Evolutionary conservation across 176 grass and related monocot genomes (phyloP).

Genomic region (Eremochloa ophiuroides): DNA sequence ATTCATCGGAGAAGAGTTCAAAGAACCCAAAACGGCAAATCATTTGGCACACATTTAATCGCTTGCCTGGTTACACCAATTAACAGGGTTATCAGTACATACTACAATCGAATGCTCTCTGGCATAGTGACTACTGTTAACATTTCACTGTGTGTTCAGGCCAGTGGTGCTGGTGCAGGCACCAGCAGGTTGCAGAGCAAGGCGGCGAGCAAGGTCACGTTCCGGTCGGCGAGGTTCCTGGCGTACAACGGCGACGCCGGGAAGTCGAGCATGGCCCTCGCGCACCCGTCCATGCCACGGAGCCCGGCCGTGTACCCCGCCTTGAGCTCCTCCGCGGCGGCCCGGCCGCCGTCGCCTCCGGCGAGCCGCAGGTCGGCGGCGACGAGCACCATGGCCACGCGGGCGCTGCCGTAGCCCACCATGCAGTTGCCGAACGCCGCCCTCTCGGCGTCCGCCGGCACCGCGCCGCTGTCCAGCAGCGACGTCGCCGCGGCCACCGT

Average conservation of each 20-base stretch:
- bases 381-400: constrained; percentile 5
- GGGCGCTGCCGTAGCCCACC: constrained; percentile 7
- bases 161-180: neutral
- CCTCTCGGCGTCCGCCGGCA: neutral
- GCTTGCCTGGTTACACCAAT: neutral
- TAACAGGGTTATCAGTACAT: neutral
- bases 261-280: neutral
- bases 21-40: neutral
- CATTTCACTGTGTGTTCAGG: neutral
- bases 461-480: neutral
- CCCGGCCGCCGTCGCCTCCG: neutral
- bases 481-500: constrained; percentile 2
- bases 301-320: constrained; percentile 2
- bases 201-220: constrained; percentile 26
- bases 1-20: too few relatives aligned
- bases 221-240: constrained; percentile 34
- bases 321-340: neutral
- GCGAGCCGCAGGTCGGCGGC: constrained; percentile 13
- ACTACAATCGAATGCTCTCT: neutral
- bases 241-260: constrained; percentile 9
- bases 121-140: neutral
- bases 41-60: neutral
- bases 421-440: constrained; percentile 24
- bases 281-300: constrained; percentile 30
- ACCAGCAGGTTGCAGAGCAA: constrained; percentile 32